phyloP scores from a whole-genome alignment of 306 rosid genomes.

The Begonia peltatifolia region DNA sequence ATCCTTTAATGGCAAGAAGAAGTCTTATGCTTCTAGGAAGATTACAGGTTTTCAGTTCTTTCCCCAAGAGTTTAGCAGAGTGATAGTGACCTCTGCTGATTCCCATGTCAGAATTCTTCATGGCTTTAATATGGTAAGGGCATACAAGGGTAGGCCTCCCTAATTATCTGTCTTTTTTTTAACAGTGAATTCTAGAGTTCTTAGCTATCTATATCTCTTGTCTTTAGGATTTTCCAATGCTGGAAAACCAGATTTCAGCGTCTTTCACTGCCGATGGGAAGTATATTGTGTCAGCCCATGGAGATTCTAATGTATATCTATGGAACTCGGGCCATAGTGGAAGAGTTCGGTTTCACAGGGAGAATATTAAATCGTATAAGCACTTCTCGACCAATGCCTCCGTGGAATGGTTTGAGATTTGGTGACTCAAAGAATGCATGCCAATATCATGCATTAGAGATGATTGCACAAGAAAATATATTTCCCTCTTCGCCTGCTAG shows the following conservation, averaged over 20 bases:
- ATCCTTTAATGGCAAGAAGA: slow-evolving; percentile 55
- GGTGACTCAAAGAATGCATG: slow-evolving; percentile 12
- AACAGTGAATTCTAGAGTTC: background rate
- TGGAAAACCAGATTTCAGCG: slow-evolving; percentile 50
- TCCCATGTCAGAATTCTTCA: slow-evolving; percentile 81
- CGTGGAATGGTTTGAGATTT: slow-evolving; percentile 45
- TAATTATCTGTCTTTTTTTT: background rate
- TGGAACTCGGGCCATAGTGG: slow-evolving; percentile 32
- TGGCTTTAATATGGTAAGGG: slow-evolving; percentile 56
- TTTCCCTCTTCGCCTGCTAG: slow-evolving; percentile 30
- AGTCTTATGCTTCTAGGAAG: slow-evolving; percentile 47
- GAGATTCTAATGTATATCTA: slow-evolving; percentile 55
- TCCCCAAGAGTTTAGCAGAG: slow-evolving; percentile 56
- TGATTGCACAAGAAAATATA: slow-evolving; percentile 6
- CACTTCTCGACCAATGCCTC: slow-evolving; percentile 50
- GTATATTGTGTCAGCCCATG: slow-evolving; percentile 55
- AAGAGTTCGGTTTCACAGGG: slow-evolving; percentile 17
- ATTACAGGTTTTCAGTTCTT: slow-evolving; percentile 83
- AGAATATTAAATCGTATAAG: slow-evolving; percentile 50
- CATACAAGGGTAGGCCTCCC: slow-evolving; percentile 50
- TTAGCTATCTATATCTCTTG: background rate
- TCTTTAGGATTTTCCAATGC: slow-evolving; percentile 43
- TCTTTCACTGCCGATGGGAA: slow-evolving; percentile 76
- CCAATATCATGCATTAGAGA: slow-evolving; percentile 36
- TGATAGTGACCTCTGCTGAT: slow-evolving; percentile 76